These are phyloP conservation scores for Xylaria scruposa DNA, from an alignment of 495 filamentous ascomycete species.

Conservation along the genomic window DNA sequence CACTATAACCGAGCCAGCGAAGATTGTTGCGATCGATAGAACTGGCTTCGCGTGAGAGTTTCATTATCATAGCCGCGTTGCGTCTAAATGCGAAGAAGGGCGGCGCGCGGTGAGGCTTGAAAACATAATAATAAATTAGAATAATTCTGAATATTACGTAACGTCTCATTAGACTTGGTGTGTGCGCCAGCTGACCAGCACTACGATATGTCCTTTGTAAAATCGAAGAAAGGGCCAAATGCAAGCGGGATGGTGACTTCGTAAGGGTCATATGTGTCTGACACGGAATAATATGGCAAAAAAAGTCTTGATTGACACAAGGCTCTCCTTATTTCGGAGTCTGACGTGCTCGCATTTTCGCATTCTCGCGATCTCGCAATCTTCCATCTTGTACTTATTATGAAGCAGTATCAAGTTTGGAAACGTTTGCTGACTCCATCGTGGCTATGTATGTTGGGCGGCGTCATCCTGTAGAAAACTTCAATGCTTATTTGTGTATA, in stretches of 20 bases:
- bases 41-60: not conserved
- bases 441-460: not conserved
- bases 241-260: not conserved
- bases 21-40: slow-evolving; percentile 43
- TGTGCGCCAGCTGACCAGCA: not conserved
- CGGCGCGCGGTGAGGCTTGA: not conserved
- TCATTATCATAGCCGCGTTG: not conserved
- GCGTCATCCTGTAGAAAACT: not conserved
- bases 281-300: not conserved
- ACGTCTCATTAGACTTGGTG: not conserved
- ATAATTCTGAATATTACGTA: not conserved
- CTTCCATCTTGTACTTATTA: not conserved
- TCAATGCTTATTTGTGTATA: not conserved
- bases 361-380: not conserved
- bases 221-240: not conserved
- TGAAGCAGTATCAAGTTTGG: not conserved
- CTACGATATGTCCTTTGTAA: not conserved
- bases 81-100: not conserved
- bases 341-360: not conserved
- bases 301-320: not conserved
- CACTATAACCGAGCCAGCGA: slow-evolving; percentile 36
- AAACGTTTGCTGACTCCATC: not conserved
- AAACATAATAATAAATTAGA: not conserved
- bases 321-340: not conserved
- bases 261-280: not conserved